phyloP scores from a whole-genome alignment of 2,329 filamentous ascomycete species.

The Alternaria burnsii region DNA sequence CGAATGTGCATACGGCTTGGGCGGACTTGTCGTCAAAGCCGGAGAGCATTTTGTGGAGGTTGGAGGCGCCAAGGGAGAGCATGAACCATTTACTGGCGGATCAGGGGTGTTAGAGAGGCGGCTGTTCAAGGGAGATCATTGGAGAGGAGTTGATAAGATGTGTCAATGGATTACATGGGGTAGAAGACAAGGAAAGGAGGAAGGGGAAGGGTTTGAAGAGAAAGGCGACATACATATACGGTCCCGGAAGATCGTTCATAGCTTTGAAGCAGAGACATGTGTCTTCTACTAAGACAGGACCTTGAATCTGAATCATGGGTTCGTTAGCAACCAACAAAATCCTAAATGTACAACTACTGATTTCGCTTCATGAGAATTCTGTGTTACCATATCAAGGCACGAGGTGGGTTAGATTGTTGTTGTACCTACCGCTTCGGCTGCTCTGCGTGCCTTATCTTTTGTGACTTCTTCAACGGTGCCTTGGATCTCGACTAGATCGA shows the following conservation, averaged over 20 bases:
- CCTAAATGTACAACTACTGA: neutral
- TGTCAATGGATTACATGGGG: too few species aligned
- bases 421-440: conserved; percentile 74
- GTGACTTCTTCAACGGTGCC: conserved; percentile 93
- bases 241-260: conserved; percentile 87
- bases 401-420: neutral
- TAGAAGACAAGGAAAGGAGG: neutral
- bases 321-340: neutral
- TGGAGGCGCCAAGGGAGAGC: conserved; percentile 78
- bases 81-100: conserved; percentile 90
- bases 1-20: conserved; percentile 95
- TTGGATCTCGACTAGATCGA: conserved; percentile 91
- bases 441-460: conserved; percentile 82
- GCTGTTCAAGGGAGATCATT: neutral
- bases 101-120: neutral
- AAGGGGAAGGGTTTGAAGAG: neutral
- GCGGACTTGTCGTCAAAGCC: conserved; percentile 91
- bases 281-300: conserved; percentile 94
- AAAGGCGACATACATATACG: conserved; percentile 80
- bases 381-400: neutral
- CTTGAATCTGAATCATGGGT: conserved; percentile 67
- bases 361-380: neutral
- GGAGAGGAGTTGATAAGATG: neutral
- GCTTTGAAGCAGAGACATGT: conserved; percentile 94
- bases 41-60: conserved; percentile 88